Conservation (phyloP, 305 asterid species). For the Fraxinus paxiana region DNA sequence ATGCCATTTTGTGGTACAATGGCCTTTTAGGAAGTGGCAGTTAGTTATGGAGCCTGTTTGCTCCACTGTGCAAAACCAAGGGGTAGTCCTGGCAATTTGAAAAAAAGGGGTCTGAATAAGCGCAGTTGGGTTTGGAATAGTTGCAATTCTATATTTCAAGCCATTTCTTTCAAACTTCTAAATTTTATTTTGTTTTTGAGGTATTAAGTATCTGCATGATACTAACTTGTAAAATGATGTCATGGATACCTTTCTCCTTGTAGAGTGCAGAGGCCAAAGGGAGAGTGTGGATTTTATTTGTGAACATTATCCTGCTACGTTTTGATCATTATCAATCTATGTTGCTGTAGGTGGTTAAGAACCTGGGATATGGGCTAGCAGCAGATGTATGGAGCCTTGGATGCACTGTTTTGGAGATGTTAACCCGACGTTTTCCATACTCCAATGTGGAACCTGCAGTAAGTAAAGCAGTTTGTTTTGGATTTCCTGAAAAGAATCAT, state of each 20-base stretch:
- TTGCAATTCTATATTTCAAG: constrained; percentile 33
- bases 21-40: too few relatives aligned
- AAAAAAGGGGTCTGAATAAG: too few relatives aligned
- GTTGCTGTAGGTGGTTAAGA: constrained; percentile 36
- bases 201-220: neutral
- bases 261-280: neutral
- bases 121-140: neutral
- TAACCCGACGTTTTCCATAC: constrained; percentile 43
- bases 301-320: constrained; percentile 19
- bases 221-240: neutral
- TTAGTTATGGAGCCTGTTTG: too few relatives aligned
- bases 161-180: neutral
- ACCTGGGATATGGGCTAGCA: constrained; percentile 44
- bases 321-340: constrained; percentile 18
- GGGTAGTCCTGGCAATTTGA: too few relatives aligned
- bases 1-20: too few relatives aligned
- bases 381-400: constrained; percentile 65
- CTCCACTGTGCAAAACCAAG: too few relatives aligned
- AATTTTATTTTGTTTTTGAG: neutral
- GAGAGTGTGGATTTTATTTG: neutral
- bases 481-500: neutral
- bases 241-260: neutral
- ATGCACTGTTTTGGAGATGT: constrained; percentile 54
- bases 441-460: constrained; percentile 37
- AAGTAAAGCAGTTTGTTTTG: constrained; percentile 4